These are phyloP conservation scores for Cryptomeria japonica DNA, from an alignment of 75 land plant species.

Conservation along the genomic window DNA sequence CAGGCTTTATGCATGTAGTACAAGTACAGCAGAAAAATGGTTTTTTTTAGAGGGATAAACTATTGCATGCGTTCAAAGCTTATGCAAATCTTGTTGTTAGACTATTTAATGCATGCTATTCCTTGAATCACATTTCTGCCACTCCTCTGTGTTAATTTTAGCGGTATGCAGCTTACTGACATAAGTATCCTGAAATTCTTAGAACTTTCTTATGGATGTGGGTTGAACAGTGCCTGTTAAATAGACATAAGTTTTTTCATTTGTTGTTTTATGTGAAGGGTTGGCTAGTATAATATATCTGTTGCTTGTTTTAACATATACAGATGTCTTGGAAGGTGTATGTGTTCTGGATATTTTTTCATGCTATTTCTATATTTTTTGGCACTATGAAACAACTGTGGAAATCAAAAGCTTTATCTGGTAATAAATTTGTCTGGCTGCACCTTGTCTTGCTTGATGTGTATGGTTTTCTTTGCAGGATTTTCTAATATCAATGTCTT, in stretches of 20 bases:
- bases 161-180: neutral
- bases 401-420: neutral
- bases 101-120: neutral
- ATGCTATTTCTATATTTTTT: neutral
- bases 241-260: too few species aligned
- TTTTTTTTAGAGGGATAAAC: neutral
- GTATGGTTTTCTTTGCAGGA: neutral
- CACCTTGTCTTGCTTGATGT: neutral
- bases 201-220: neutral
- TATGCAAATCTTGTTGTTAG: neutral
- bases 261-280: neutral
- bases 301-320: neutral
- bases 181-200: neutral
- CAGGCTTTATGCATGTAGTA: neutral
- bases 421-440: neutral
- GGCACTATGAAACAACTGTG: neutral
- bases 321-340: neutral
- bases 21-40: neutral
- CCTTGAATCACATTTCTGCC: neutral
- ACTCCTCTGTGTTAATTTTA: neutral
- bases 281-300: neutral
- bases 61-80: neutral
- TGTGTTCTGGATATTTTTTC: neutral
- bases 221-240: neutral
- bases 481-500: neutral